Evolutionary conservation across 768 basidiomycete genomes (phyloP).

Genomic region (Clitopilus passeckerianus): DNA sequence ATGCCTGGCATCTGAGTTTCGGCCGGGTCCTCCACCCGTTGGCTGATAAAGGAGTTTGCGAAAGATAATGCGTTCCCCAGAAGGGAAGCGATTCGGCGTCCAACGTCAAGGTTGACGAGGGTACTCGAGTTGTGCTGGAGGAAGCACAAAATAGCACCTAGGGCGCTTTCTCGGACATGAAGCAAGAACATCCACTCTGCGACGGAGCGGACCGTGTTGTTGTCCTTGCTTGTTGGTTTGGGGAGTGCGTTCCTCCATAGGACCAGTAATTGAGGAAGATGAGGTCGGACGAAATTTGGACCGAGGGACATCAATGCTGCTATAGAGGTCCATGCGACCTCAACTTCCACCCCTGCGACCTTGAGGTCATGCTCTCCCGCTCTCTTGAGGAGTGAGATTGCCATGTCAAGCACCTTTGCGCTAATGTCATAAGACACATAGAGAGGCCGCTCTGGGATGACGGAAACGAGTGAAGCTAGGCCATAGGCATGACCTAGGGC

Average conservation of each 20-base stretch:
- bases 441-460: constrained; percentile 82
- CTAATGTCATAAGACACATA: constrained; percentile 95
- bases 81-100: constrained; percentile 80
- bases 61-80: constrained; percentile 90
- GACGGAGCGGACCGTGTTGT: constrained; percentile 54
- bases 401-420: constrained; percentile 86
- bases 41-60: constrained; percentile 74
- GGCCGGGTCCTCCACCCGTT: constrained; percentile 59
- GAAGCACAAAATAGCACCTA: constrained; percentile 87
- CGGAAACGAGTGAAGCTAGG: constrained; percentile 79
- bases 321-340: constrained; percentile 92
- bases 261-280: constrained; percentile 90
- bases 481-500: constrained; percentile 88
- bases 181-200: constrained; percentile 90
- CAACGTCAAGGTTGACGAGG: constrained; percentile 87
- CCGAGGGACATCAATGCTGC: constrained; percentile 89
- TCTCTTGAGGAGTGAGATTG: constrained; percentile 84
- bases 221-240: constrained; percentile 89
- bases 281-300: constrained; percentile 88
- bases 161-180: constrained; percentile 84
- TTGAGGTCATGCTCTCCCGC: constrained; percentile 88
- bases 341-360: constrained; percentile 78
- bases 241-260: constrained; percentile 97
- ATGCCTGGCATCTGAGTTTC: constrained; percentile 29
- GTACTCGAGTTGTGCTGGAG: constrained; percentile 70